Conservation (phyloP, 2,329 filamentous ascomycete genomes). For the Didymella glomerata region DNA sequence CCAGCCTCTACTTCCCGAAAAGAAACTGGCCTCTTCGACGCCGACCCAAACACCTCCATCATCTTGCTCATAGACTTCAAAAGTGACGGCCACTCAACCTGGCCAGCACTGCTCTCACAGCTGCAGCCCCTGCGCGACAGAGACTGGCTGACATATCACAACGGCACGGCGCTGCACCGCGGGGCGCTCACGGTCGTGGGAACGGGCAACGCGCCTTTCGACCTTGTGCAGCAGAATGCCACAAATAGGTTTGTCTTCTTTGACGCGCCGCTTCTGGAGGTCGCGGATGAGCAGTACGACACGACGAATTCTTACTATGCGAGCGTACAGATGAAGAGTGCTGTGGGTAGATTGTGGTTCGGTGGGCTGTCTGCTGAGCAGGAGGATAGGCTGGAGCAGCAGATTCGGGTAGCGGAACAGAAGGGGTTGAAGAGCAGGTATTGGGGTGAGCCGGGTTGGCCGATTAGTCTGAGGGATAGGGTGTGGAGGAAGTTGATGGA, state of each 20-base stretch:
- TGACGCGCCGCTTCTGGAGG: conserved; percentile 67
- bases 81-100: not conserved
- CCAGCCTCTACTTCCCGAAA: not conserved
- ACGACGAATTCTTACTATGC: conserved; percentile 42
- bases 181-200: not conserved
- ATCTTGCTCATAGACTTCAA: not conserved
- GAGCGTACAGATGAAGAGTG: conserved; percentile 32
- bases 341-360: conserved; percentile 25
- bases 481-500: conserved; percentile 33
- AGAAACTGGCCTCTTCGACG: not conserved
- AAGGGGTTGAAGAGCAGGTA: conserved; percentile 24
- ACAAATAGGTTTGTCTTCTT: conserved; percentile 65
- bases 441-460: conserved; percentile 38
- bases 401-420: not conserved
- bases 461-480: conserved; percentile 32
- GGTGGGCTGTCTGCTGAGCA: not conserved
- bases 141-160: not conserved
- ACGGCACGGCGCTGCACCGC: not conserved
- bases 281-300: conserved; percentile 34
- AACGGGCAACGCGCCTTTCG: not conserved
- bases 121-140: not conserved
- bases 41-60: not conserved
- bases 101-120: not conserved
- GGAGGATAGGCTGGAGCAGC: not conserved
- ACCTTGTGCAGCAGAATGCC: not conserved